Conservation (phyloP, 495 filamentous ascomycete genomes). For the Baudoinia panamericana region DNA sequence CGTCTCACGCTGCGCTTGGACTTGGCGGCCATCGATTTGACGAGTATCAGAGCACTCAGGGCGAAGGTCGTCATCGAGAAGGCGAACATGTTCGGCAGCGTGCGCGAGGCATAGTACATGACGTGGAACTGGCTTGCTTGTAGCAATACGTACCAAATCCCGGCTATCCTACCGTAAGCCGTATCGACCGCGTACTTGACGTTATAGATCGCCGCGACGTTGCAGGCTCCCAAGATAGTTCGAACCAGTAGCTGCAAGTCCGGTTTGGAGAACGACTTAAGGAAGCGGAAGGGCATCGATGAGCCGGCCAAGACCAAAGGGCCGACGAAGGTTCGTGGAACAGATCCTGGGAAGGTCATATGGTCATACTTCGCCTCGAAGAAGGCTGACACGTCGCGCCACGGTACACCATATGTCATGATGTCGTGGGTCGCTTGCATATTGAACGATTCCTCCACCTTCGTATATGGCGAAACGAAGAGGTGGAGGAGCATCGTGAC, state of each 20-base stretch:
- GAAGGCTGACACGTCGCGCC: slow-evolving; percentile 34
- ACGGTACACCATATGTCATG: slow-evolving; percentile 60
- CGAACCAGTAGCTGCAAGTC: slow-evolving; percentile 50
- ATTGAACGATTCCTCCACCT: slow-evolving; percentile 98
- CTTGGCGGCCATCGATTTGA: slow-evolving; percentile 22
- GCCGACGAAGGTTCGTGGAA: slow-evolving; percentile 82
- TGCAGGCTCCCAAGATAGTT: slow-evolving; percentile 64
- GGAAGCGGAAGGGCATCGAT: slow-evolving; percentile 39
- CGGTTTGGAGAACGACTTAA: slow-evolving; percentile 22
- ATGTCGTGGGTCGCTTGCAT: slow-evolving; percentile 92
- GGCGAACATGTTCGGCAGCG: slow-evolving; percentile 93
- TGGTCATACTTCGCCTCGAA: slow-evolving; percentile 66
- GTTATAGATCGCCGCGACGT: slow-evolving; percentile 50
- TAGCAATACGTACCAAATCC: slow-evolving; percentile 71
- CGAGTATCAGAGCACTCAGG: slow-evolving; percentile 54
- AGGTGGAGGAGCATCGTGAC: slow-evolving; percentile 62
- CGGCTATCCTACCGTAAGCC: slow-evolving; percentile 56
- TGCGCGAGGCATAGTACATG: slow-evolving; percentile 83
- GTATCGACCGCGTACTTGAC: slow-evolving; percentile 51
- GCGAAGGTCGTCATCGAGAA: slow-evolving; percentile 64
- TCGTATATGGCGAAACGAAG: slow-evolving; percentile 74
- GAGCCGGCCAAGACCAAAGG: slow-evolving; percentile 57
- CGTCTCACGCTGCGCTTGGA: slow-evolving; percentile 17
- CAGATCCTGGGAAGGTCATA: slow-evolving; percentile 77
- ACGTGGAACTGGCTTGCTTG: slow-evolving; percentile 86